phyloP scores from a whole-genome alignment of 176 grass and related monocot genomes.

The Lolium rigidum region DNA sequence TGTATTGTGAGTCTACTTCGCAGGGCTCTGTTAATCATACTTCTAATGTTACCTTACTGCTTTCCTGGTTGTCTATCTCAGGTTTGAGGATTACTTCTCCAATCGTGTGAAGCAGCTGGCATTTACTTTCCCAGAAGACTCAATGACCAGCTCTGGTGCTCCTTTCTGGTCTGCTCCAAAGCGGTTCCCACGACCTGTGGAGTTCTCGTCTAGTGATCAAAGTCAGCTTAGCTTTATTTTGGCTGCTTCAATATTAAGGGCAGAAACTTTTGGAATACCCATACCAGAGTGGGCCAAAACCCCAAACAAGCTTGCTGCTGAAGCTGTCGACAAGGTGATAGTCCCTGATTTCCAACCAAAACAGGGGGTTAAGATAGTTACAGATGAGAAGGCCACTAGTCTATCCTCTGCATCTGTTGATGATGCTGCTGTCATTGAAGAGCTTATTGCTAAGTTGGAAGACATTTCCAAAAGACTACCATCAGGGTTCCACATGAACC shows the following conservation, averaged over 20 bases:
- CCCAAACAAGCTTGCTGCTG: conserved; percentile 71
- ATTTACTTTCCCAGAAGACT: conserved; percentile 88
- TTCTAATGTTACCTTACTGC: conserved; percentile 18
- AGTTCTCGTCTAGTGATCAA: conserved; percentile 67
- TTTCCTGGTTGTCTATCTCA: too few relatives aligned
- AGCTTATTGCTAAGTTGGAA: conserved; percentile 76
- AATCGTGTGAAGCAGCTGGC: conserved; percentile 85
- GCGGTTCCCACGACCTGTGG: conserved; percentile 79
- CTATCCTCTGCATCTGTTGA: conserved; percentile 76
- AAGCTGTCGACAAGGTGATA: conserved; percentile 69
- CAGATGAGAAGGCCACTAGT: conserved; percentile 82
- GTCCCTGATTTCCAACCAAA: conserved; percentile 83
- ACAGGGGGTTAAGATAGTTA: conserved; percentile 81
- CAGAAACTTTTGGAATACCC: conserved; percentile 78
- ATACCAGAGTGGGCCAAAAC: conserved; percentile 76
- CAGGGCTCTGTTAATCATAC: not conserved
- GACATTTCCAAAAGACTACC: conserved; percentile 64
- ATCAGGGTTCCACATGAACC: conserved; percentile 80
- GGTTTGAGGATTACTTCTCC: conserved; percentile 91
- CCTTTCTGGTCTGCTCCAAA: conserved; percentile 98
- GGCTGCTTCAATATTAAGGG: conserved; percentile 80
- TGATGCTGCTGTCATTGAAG: conserved; percentile 79
- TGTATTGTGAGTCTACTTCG: not conserved
- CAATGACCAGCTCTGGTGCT: conserved; percentile 75
- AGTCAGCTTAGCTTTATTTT: conserved; percentile 71